Evolutionary conservation across 1,284 basidiomycete genomes (phyloP), one percentile per base, ranked within the genome.

Genomic region (Ceratobasidium theobromae): DNA sequence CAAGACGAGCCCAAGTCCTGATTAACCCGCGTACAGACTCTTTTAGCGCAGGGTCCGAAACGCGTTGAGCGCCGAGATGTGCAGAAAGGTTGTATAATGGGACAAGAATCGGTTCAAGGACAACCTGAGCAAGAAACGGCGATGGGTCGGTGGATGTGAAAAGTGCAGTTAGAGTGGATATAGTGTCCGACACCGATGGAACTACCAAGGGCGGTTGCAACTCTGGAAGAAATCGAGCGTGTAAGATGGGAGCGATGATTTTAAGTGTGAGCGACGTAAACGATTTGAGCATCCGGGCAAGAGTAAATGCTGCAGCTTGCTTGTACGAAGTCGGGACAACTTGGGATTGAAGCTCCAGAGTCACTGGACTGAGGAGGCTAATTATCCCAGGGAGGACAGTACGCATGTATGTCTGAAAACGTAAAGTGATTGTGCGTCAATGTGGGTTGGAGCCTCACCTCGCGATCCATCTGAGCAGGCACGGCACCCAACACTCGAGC

Each of bases 101-200:
- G 0, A 86, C 77, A 0, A 89, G 72, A 49, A 94, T 83, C 0
- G 91, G 88, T 1, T 85, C 84, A 14, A 95, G 75, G 4, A 93
- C 72, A 14, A 77, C 75, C 0, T 86, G 81, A 49, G 91, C 81
- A 40, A 91, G 80, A 1, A 77, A 75, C 0, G 90, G 87, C 0
- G 89, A 87, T 2, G 91, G 91, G 69, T 94, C 91, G 4, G 87
- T 85, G 70, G 92, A 89, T 4, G 84, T 80, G 2, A 93, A 75
- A 25, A 93, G 77, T 0, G 73, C 70, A 2, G 73, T 79, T 62
- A 84, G 77, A 6, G 82, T 78, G 9, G 74, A 74, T 2, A 77
- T 73, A 18, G 82, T 76, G 73, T 72, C 16, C 73, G 54, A 62
- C 64, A 65, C 32, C 32, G 68, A 57, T 53, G 58, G 51, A 62